These are phyloP conservation scores for Neonectria faginata DNA, from an alignment of 2,329 filamentous ascomycete genomes.

Conservation along the genomic window DNA sequence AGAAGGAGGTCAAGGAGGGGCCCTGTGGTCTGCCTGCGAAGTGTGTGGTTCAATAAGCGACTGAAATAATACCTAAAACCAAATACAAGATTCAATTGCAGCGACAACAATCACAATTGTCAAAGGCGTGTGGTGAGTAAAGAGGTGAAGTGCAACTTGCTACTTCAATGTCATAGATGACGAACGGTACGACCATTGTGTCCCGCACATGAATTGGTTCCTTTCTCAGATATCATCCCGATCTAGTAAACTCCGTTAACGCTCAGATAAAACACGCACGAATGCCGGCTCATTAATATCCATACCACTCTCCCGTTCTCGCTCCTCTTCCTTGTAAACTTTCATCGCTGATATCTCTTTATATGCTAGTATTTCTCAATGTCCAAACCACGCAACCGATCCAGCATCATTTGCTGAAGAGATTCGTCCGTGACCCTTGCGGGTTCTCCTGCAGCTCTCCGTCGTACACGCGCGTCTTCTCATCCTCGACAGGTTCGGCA, in stretches of 20 bases:
- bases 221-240: background rate
- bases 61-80: constrained; percentile 30
- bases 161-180: no score
- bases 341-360: constrained; percentile 29
- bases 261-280: background rate
- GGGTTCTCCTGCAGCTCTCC: constrained; percentile 54
- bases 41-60: constrained; percentile 72
- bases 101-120: constrained; percentile 3
- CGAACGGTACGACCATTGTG: background rate
- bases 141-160: background rate
- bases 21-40: constrained; percentile 83
- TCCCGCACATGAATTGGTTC: background rate
- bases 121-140: background rate
- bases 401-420: constrained; percentile 50
- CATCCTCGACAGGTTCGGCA: constrained; percentile 56
- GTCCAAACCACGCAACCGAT: constrained; percentile 47
- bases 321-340: background rate
- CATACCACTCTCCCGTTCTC: background rate
- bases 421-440: constrained; percentile 52
- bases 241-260: background rate
- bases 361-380: constrained; percentile 41
- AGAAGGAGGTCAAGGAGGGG: constrained; percentile 68
- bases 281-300: background rate
- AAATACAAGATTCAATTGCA: constrained; percentile 33
- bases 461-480: constrained; percentile 52